A percentile compares a stretch with the other conserved stretches of the same genome.
These are phyloP conservation scores for Populus ilicifolia DNA, from an alignment of 345 rosid species.

Conservation along the genomic window DNA sequence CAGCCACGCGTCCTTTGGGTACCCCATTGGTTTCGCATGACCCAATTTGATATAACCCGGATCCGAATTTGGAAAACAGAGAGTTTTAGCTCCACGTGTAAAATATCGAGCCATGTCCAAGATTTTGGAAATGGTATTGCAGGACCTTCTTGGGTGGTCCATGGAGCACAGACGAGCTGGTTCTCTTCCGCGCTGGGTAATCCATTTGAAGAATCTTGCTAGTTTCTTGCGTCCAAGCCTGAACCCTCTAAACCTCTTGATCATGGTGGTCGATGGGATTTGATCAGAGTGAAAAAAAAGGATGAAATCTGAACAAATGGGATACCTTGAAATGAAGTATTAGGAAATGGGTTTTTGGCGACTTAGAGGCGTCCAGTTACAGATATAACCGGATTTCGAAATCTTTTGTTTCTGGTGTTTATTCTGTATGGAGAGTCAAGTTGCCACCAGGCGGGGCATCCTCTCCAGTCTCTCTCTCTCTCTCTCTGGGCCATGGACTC, in stretches of 20 bases:
- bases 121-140: conserved; percentile 38
- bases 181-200: conserved; percentile 34
- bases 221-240: conserved; percentile 41
- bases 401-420: neutral
- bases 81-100: conserved; percentile 37
- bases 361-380: too few relatives aligned
- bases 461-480: neutral
- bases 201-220: conserved; percentile 43
- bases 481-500: neutral
- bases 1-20: conserved; percentile 75
- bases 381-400: neutral
- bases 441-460: neutral
- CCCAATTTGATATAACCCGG: conserved; percentile 43
- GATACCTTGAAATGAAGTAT: neutral
- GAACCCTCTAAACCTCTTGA: conserved; percentile 53
- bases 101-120: conserved; percentile 33
- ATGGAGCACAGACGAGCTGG: conserved; percentile 1
- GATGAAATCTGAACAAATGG: neutral
- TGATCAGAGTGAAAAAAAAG: neutral
- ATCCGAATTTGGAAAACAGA: conserved; percentile 24
- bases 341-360: neutral
- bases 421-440: neutral
- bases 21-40: conserved; percentile 30
- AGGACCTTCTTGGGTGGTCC: neutral
- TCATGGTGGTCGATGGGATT: neutral